Evolutionary conservation across 2,329 filamentous ascomycete species (phyloP), one percentile per base, ranked within the genome.

Genomic region (Phaeoacremonium minimum): DNA sequence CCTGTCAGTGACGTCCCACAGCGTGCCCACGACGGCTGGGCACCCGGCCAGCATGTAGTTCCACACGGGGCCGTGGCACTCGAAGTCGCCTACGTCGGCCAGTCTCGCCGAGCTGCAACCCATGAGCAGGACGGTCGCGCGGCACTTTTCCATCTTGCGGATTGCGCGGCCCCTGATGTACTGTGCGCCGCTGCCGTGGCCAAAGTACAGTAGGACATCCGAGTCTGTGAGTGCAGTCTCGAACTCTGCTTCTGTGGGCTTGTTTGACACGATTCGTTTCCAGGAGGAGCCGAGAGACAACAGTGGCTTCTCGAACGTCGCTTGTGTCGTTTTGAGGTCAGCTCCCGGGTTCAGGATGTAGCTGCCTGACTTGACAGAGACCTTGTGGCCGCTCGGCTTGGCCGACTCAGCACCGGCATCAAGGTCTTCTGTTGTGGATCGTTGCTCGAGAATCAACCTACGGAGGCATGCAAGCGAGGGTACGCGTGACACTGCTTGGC

Each of bases 1-100:
- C 52, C 87, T 87, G 58, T 98, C 93, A 8, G 93, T 98, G 33
- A 98, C 93, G 60, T 98, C 93, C 93, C 93, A 98, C 26, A 98
- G 70, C 13, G 90, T 96, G 31, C 89, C 93, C 3, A 97, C 81
- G 8, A 97, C 79, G 1, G 91, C 89, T 4, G 88, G 89, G 48
- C 77, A 80, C 2, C 88, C 91, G 0, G 89, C 90, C 48, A 91
- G 81, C 63, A 98, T 81, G 63, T 97, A 97, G 50, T 90, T 89
- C 65, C 90, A 81, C 16, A 93, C 86, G 38, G 91, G 88, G 2
- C 93, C 91, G 49, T 86, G 84, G n/a, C 85, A 83, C 58, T 97
- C 90, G 52, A 95, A 95, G 44, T 88, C 84, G 33, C 91, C 91
- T 9, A 82, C 81, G 50, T 93, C 86, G 1, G 74, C 78, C 35